phyloP scores from a whole-genome alignment of 805 yeast species.

The Candida jianshihensis region DNA sequence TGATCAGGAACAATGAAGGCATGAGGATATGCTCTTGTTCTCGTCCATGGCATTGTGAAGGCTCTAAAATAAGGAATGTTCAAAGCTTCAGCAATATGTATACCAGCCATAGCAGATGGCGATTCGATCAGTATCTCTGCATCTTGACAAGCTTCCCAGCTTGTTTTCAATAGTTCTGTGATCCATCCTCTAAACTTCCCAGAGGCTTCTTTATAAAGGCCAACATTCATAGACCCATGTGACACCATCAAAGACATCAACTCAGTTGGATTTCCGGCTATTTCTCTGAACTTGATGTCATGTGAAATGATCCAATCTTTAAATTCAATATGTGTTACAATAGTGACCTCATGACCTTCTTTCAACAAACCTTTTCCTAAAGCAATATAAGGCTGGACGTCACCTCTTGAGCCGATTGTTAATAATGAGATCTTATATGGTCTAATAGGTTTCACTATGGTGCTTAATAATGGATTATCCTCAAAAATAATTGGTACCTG shows the following conservation, averaged over 20 bases:
- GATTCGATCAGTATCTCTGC: conserved; percentile 84
- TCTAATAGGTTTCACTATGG: conserved; percentile 45
- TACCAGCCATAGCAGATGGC: conserved; percentile 95
- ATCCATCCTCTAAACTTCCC: conserved; percentile 80
- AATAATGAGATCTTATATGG: conserved; percentile 57
- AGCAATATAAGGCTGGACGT: conserved; percentile 93
- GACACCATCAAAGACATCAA: conserved; percentile 89
- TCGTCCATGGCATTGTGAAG: conserved; percentile 98
- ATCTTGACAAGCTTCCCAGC: conserved; percentile 84
- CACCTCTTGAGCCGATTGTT: conserved; percentile 94
- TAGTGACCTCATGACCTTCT: conserved; percentile 81
- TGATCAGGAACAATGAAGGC: conserved; percentile 94
- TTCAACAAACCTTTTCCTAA: conserved; percentile 67
- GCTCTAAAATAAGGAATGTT: conserved; percentile 89
- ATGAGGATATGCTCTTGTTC: conserved; percentile 93
- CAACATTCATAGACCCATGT: conserved; percentile 81
- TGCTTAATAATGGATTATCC: conserved; percentile 49
- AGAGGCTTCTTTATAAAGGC: conserved; percentile 78
- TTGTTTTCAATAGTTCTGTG: conserved; percentile 54
- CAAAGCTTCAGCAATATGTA: conserved; percentile 90
- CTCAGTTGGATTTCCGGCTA: conserved; percentile 92
- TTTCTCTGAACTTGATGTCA: conserved; percentile 59
- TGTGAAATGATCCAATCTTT: conserved; percentile 62
- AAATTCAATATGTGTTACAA: conserved; percentile 84
- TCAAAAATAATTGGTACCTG: conserved; percentile 66